Evolutionary conservation across 495 filamentous ascomycete genomes (phyloP), one percentile per base, ranked within the genome.

Genomic region (Parachaetomium inaequale): DNA sequence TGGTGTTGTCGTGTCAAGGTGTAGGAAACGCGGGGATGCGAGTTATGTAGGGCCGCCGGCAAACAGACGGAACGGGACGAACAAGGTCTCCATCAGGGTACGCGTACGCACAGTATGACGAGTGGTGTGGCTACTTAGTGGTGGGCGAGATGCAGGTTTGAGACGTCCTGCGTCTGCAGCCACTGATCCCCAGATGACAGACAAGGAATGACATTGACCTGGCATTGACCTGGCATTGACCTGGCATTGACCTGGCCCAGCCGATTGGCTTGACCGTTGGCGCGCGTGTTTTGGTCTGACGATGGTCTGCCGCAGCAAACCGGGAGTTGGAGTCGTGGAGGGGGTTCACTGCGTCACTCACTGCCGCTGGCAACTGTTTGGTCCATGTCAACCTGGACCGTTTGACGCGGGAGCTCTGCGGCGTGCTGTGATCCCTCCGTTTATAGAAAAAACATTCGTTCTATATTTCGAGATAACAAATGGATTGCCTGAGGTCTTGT

Each of bases 221-320:
- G 2, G 31, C 14, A 42, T 45, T 43, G 45, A 50, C 17, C 21
- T 36, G 2, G 31, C 14, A n/a, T n/a, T n/a, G n/a, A n/a, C n/a
- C n/a, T n/a, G n/a, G 34, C 36, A 42, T 45, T 43, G 45, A 50
- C 17, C 21, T 36, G 2, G 31, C 14, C 7, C 31, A 59, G 21
- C 29, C 56, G 43, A 59, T 59, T 59, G 45, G 56, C 21, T 14
- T 49, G 19, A 3, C 28, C 11, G n/a, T 46, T 59, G 54, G 6
- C 19, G 55, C 26, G 28, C 55, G n/a, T 42, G 42, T 31, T 34
- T 21, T 17, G n/a, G 42, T 47, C 55, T 17, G 34, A 23, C 40
- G 34, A 55, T 17, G 28, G 17, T 26, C n/a, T 47, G 55, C 55
- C 43, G 55, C 43, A 58, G n/a, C 26, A 57, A 57, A 57, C 54